These are phyloP conservation scores for Flaveria sonorensis DNA, from an alignment of 129 eudicot species.

Conservation along the genomic window DNA sequence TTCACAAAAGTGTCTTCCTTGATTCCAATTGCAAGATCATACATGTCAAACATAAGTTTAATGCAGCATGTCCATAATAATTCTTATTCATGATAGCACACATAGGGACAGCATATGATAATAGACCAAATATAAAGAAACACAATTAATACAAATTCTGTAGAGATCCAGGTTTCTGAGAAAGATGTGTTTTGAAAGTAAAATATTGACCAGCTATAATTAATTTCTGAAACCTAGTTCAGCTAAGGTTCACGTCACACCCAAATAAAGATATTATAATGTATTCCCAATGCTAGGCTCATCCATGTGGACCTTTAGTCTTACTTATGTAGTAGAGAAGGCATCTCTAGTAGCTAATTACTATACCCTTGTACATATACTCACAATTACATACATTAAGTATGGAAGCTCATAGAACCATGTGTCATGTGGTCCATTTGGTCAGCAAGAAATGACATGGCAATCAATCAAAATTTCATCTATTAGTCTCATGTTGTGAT, in stretches of 20 bases:
- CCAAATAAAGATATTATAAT: no score
- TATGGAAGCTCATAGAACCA: background rate
- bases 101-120: background rate
- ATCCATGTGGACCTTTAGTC: no score
- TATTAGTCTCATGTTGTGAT: no score
- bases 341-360: no score
- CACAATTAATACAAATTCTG: no score
- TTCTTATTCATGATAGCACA: background rate
- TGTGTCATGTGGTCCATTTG: background rate
- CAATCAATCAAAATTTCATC: background rate
- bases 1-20: background rate
- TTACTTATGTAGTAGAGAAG: no score
- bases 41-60: constrained; percentile 12
- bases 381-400: background rate
- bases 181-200: no score
- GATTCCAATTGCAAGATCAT: constrained; percentile 10
- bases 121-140: background rate
- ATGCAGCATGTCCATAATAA: constrained; percentile 8
- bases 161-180: no score
- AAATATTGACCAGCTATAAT: no score
- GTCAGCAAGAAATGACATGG: background rate
- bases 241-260: no score
- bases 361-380: background rate
- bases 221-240: no score
- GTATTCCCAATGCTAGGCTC: no score